Conservation (phyloP, 1,284 basidiomycete species). For the Ceratobasidium theobromae region DNA sequence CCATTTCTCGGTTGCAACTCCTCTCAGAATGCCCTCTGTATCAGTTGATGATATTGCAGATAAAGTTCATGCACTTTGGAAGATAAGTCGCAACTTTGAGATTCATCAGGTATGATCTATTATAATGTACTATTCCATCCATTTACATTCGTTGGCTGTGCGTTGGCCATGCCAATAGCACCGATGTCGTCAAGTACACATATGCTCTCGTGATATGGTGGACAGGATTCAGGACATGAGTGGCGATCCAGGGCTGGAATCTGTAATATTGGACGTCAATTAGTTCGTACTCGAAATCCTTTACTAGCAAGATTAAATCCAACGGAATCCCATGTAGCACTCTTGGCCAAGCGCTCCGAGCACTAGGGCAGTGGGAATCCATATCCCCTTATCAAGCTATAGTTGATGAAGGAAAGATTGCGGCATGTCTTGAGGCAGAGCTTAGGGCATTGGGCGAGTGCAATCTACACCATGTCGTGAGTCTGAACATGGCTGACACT, state of each 20-base stretch:
- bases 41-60: constrained; percentile 26
- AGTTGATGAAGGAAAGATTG: constrained; percentile 12
- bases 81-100: constrained; percentile 15
- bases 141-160: neutral
- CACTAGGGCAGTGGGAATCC: constrained; percentile 16
- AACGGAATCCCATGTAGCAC: neutral
- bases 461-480: constrained; percentile 22
- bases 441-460: constrained; percentile 15
- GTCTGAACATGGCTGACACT: neutral
- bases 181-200: constrained; percentile 6
- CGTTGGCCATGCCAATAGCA: neutral
- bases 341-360: neutral
- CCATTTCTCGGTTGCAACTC: neutral
- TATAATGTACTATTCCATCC: neutral
- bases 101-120: constrained; percentile 25
- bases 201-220: constrained; percentile 16
- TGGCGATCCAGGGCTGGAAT: constrained; percentile 17
- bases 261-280: neutral
- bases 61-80: constrained; percentile 19
- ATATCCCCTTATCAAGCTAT: constrained; percentile 25
- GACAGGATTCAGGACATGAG: constrained; percentile 24
- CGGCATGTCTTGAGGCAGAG: neutral
- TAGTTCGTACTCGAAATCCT: neutral
- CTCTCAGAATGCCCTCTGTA: neutral
- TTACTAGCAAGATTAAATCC: neutral